Percentiles rank a stretch among this genome's conserved stretches.
Conservation (phyloP, 1,284 basidiomycete genomes). For the Ustilago shanxiensis region DNA sequence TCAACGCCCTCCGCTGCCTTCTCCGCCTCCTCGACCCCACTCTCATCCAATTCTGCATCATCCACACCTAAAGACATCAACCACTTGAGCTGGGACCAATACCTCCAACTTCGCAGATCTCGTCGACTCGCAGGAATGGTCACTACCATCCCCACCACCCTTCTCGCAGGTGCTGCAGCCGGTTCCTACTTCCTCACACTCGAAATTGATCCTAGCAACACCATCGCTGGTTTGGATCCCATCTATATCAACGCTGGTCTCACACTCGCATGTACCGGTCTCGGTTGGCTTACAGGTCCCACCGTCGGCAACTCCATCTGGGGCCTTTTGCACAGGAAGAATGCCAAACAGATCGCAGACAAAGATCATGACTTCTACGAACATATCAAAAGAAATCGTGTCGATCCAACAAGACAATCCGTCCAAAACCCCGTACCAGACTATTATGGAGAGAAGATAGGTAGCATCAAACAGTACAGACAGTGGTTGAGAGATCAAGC, state of each 20-base stretch:
- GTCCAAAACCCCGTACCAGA: slow-evolving; percentile 68
- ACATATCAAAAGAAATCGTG: slow-evolving; percentile 61
- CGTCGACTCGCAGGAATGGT: slow-evolving; percentile 62
- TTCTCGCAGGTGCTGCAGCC: slow-evolving; percentile 54
- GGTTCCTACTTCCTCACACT: slow-evolving; percentile 64
- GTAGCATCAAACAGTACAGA: slow-evolving; percentile 63
- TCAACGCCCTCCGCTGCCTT: slow-evolving; percentile 8
- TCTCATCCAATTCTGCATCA: too few species aligned
- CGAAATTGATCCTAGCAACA: slow-evolving; percentile 61
- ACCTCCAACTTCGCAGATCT: slow-evolving; percentile 59
- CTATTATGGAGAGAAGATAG: slow-evolving; percentile 68
- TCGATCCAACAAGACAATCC: slow-evolving; percentile 62
- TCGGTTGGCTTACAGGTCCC: slow-evolving; percentile 66
- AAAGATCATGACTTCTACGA: slow-evolving; percentile 66
- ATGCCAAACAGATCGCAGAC: slow-evolving; percentile 54
- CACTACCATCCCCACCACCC: slow-evolving; percentile 63
- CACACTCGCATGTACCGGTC: slow-evolving; percentile 61
- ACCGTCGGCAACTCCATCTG: slow-evolving; percentile 61
- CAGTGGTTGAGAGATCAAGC: slow-evolving; percentile 66
- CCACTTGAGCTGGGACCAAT: slow-evolving; percentile 46
- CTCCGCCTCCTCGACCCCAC: slow-evolving; percentile 21
- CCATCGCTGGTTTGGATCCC: slow-evolving; percentile 64
- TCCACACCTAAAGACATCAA: slow-evolving; percentile 1
- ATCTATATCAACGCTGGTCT: slow-evolving; percentile 61
- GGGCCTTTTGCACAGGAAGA: slow-evolving; percentile 54